Evolutionary conservation across 805 yeast species (phyloP), one percentile per base, ranked within the genome.

Genomic region (Torulaspora delbrueckii): DNA sequence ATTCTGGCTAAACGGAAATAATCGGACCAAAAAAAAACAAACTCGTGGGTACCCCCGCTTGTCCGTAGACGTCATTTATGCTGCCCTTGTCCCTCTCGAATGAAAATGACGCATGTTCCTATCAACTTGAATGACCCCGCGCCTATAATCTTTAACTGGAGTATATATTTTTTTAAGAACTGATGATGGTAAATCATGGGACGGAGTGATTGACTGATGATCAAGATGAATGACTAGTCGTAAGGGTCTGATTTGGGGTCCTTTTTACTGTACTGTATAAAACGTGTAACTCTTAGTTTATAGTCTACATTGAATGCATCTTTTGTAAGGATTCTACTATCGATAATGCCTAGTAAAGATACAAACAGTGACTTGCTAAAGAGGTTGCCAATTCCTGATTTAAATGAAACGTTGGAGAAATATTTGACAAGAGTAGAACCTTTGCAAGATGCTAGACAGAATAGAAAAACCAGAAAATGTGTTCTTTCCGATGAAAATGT

Each of bases 401-500:
- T 89, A 45, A 66, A 72, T 27, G 81, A 79, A 42, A 84, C 96
- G 0, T 78, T 93, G 56, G 57, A 69, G 14, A 73, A 75, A 54
- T 89, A 87, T 59, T 68, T 89, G 45, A 74, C 74, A 16, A 83
- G 79, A 8, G 71, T 89, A 32, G 77, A 78, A 60, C 96, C 96
- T 0, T 70, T 89, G n/a, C 96, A 86, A 65, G 84, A 88, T 5
- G 83, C 80, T 37, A 69, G 66, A 28, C 96, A 88, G 62, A 84
- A 85, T 60, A 64, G 66, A 42, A 70, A 71, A 34, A 86, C 96
- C 1, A 60, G 72, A 4, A 67, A 62, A 8, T 86, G 86, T 2
- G 55, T 63, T n/a, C 47, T 51, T 13, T 51, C 57, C 1, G 45
- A 43, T 2, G 61, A 59, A 19, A 61, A 59, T 44, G 6, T 59